Evolutionary conservation across 1,284 basidiomycete species (phyloP), one percentile per base, ranked within the genome.

Genomic region (Boletus coffeatus): DNA sequence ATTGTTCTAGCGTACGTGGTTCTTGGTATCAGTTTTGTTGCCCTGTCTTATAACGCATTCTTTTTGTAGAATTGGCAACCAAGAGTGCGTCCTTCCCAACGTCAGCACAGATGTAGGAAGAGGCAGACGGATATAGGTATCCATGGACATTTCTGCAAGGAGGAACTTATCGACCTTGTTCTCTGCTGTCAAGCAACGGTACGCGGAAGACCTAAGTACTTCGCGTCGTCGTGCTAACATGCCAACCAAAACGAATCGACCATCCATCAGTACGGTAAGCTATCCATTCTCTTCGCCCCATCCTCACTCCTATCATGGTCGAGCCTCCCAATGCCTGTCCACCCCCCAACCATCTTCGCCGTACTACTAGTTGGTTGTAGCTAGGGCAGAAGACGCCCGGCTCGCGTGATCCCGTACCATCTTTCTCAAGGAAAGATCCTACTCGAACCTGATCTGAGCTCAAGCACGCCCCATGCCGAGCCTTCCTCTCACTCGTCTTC

Each of bases 341-440:
- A 37, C 36, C 36, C 36, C 34, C 84, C 29, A 32, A 32, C 29
- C 29, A 7, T 13, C 70, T 63, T 37, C 65, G 70, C 36, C 36
- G 14, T 41, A 41, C 59, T 9, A 73, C 32, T 32, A 32, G 73
- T 59, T 74, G 73, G 71, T 25, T 74, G 10, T 69, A 73, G 71
- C 18, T 62, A 57, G 64, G 61, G 52, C 67, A 73, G 58, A 73
- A 69, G 60, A 34, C 61, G 48, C 53, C 62, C 39, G 65, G 62
- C 57, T 52, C 48, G 25, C 62, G 58, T 52, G 70, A 72, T 64
- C 62, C 65, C 56, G 65, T 65, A 57, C 60, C 59, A 10, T 58
- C 67, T 46, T 63, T 64, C 39, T 60, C 61, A 39, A 63, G 58
- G 57, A 67, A 73, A 56, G 62, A 46, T 37, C 48, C 59, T 14